Percentiles rank a stretch among this genome's conserved stretches.
phyloP scores from a whole-genome alignment of 2,329 filamentous ascomycete genomes.

The Dothiorella sarmentorum region DNA sequence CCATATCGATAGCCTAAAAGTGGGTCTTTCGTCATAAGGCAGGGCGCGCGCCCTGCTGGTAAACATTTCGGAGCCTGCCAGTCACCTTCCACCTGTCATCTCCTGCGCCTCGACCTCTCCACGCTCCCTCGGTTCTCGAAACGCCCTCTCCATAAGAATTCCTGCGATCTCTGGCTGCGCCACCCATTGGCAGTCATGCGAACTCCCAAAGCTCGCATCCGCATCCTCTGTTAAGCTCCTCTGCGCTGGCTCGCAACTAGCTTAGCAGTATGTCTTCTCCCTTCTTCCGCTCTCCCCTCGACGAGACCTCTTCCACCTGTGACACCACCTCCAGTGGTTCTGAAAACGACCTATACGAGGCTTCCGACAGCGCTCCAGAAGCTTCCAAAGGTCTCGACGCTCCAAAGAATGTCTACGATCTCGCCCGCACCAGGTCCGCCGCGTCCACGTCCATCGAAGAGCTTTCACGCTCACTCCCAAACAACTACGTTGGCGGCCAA shows the following conservation, averaged over 20 bases:
- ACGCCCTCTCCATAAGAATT: neutral
- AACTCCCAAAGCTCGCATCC: neutral
- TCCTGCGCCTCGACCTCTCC: neutral
- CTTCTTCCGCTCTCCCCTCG: conserved; percentile 13
- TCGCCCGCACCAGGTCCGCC: conserved; percentile 6
- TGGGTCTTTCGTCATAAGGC: neutral
- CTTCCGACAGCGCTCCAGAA: neutral
- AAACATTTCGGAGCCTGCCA: neutral
- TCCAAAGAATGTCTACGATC: neutral
- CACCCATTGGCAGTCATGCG: conserved; percentile 12
- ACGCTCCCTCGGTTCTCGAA: neutral
- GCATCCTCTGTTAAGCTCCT: neutral
- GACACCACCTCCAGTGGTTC: neutral
- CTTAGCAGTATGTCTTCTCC: conserved; percentile 9
- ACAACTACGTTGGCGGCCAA: neutral
- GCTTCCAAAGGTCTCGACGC: neutral
- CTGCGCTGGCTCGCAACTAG: neutral
- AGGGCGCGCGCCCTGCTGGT: neutral
- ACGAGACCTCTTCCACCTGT: conserved; percentile 1
- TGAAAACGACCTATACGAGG: neutral
- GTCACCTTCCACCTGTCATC: conserved; percentile 9
- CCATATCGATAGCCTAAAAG: too few species aligned
- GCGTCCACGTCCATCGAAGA: conserved; percentile 12
- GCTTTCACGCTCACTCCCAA: conserved; percentile 7
- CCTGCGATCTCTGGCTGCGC: conserved; percentile 4